Evolutionary conservation across 1,139 yeast genomes (phyloP).

Genomic region (Yamadazyma aaseri): DNA sequence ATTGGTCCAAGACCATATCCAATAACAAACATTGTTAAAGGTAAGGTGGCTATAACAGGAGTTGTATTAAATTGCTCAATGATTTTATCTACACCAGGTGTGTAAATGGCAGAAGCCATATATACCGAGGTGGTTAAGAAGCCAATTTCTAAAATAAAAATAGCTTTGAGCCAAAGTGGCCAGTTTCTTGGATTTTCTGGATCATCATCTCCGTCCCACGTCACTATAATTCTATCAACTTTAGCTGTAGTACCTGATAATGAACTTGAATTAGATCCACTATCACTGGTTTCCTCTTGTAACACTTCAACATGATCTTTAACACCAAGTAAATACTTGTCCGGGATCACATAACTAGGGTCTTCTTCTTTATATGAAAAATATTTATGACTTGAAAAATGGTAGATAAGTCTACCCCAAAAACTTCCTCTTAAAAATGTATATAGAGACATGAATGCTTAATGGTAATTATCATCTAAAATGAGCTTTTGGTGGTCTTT

Average conservation of each 20-base stretch:
- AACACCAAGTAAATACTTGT: constrained; percentile 21
- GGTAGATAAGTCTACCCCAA: constrained; percentile 33
- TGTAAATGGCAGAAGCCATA: constrained; percentile 29
- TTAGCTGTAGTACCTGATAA: neutral
- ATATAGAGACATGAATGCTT: neutral
- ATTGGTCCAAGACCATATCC: constrained; percentile 61
- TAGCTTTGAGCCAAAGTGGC: constrained; percentile 20
- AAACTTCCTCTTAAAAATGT: constrained; percentile 32
- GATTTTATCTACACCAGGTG: constrained; percentile 33
- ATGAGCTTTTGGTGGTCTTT: too few species aligned
- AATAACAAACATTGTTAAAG: constrained; percentile 39
- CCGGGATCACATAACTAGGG: constrained; percentile 32
- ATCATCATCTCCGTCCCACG: constrained; percentile 23
- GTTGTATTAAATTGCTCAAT: constrained; percentile 41
- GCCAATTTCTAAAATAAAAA: constrained; percentile 21
- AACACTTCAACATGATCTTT: neutral
- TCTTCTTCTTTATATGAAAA: constrained; percentile 32
- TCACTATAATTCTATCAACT: constrained; percentile 4
- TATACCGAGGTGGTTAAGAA: constrained; percentile 27
- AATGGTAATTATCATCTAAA: too few species aligned
- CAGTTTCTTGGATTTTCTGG: constrained; percentile 33
- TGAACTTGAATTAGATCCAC: neutral
- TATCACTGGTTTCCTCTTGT: neutral
- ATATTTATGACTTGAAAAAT: constrained; percentile 28
- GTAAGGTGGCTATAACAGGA: constrained; percentile 43